Evolutionary conservation across 208 protist species (phyloP).

Genomic region (Crithidia thermophila): DNA sequence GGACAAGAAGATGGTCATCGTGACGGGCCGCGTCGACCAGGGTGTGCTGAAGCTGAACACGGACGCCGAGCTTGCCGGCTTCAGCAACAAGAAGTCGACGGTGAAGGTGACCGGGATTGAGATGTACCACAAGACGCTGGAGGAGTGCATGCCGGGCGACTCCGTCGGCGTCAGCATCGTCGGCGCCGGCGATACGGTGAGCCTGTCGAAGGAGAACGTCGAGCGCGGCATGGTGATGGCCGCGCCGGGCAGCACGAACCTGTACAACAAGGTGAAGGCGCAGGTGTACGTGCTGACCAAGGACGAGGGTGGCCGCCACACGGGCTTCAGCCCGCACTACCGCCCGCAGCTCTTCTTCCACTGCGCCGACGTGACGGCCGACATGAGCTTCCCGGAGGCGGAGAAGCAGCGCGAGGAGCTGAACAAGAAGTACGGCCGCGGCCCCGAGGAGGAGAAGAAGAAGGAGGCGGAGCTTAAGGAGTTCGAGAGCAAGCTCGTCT

Average conservation of each 20-base stretch:
- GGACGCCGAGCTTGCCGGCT: slow-evolving; percentile 97
- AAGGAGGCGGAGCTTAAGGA: slow-evolving; percentile 81
- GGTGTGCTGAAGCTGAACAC: slow-evolving; percentile 94
- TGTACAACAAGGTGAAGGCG: slow-evolving; percentile 95
- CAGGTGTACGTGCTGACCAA: slow-evolving; percentile 98
- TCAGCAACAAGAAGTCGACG: slow-evolving; percentile 82
- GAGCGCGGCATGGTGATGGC: slow-evolving; percentile 95
- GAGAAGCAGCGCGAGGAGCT: slow-evolving; percentile 75
- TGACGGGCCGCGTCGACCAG: slow-evolving; percentile 95
- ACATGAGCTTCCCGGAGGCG: slow-evolving; percentile 93
- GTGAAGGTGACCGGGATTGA: slow-evolving; percentile 95
- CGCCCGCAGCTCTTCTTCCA: slow-evolving; percentile 98
- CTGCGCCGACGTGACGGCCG: slow-evolving; percentile 97
- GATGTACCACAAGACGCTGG: slow-evolving; percentile 97
- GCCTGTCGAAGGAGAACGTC: slow-evolving; percentile 96
- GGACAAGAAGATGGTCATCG: slow-evolving; percentile 96
- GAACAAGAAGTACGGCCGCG: slow-evolving; percentile 81
- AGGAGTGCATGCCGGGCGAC: slow-evolving; percentile 97
- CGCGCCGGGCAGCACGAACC: slow-evolving; percentile 92
- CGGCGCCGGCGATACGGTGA: slow-evolving; percentile 80
- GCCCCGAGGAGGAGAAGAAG: slow-evolving; percentile 84
- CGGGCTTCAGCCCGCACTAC: slow-evolving; percentile 97
- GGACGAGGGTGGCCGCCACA: slow-evolving; percentile 99
- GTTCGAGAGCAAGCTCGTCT: slow-evolving; percentile 93
- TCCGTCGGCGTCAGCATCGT: slow-evolving; percentile 97